Base-by-base conservation (phyloP, 148 eudicot species). In the Vaccinium corymbosum region DNA sequence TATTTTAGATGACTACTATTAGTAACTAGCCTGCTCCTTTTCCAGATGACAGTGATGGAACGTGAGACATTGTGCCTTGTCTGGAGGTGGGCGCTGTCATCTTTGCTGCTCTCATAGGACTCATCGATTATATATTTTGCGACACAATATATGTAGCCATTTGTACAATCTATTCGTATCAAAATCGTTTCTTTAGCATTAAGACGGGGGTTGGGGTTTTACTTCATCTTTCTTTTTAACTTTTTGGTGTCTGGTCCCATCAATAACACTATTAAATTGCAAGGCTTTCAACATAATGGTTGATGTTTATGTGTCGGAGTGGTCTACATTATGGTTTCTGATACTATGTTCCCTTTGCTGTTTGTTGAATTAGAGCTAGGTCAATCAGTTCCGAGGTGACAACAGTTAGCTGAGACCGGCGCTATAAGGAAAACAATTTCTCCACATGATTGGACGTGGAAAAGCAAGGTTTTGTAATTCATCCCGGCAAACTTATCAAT, bases 21-120 rank as follows among this genome's bases (percentile, higher is more conserved):
- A 66, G 97, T 93, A 85, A 93, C 92, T 85, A 56, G 80, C 83
- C 73, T 91, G 87, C 88, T 91, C 91, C 84, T 95, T 93, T 93
- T 91, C 97, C 98, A 95, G 97, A 93, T 95, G 93, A 90, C 81
- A 86, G 83, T 92, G 97, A 95, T 87, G 98, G 94, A 84, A 92
- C 98, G 98, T 92, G 97, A 95, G 83, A 88, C 71, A 61, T 52
- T 88, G 82, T 88, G 93, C 90, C 79, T 84, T 86, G 85, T 82
- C 72, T 78, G 86, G 91, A 92, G 93, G 88, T 89, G 86, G 91
- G 88, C 86, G 81, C 76, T 80, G 85, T 83, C 81, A 85, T 85
- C 90, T 79, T 89, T 86, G 79, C 83, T 68, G 79, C 83, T 68
- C 85, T 61, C 48, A 71, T 71, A 57, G 25, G 59, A 61, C 76